Evolutionary conservation across 2,329 filamentous ascomycete species (phyloP).

Genomic region (Colletotrichum gloeosporioides): DNA sequence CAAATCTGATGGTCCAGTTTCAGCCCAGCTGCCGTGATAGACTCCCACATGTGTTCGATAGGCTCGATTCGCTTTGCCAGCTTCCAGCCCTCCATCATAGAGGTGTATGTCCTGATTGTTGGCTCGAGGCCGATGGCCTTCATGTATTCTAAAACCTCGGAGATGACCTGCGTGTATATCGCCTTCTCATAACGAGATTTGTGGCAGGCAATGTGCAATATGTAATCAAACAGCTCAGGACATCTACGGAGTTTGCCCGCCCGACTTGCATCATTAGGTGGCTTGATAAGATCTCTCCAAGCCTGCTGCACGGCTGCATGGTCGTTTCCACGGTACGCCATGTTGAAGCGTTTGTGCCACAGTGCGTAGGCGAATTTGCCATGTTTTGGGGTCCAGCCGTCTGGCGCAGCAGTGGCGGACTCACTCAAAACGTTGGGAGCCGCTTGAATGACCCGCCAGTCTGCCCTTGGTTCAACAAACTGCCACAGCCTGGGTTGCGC

Average conservation of each 20-base stretch:
- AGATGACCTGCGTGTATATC: not conserved
- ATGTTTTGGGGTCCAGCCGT: not conserved
- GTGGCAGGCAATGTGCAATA: conserved; percentile 43
- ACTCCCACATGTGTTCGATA: conserved; percentile 71
- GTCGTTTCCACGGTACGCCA: conserved; percentile 8
- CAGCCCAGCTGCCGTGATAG: conserved; percentile 61
- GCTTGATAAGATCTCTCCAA: conserved; percentile 36
- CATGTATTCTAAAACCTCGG: conserved; percentile 47
- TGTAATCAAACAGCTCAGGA: conserved; percentile 43
- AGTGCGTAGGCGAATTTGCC: conserved; percentile 8
- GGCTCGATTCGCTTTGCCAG: conserved; percentile 61
- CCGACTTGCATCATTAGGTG: conserved; percentile 29
- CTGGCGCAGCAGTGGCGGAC: not conserved
- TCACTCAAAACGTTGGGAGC: not conserved
- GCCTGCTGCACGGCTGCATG: not conserved
- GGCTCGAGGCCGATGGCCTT: conserved; percentile 57
- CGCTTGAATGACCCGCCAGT: conserved; percentile 12
- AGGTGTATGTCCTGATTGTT: conserved; percentile 70
- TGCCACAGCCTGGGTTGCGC: conserved; percentile 3
- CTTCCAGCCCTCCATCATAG: conserved; percentile 75
- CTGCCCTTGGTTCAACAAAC: conserved; percentile 10
- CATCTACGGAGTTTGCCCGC: conserved; percentile 33
- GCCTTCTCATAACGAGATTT: not conserved
- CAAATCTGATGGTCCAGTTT: conserved; percentile 70
- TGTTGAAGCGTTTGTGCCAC: conserved; percentile 17